Conservation (phyloP, 2,329 filamentous ascomycete species). For the Colletotrichum gloeosporioides region DNA sequence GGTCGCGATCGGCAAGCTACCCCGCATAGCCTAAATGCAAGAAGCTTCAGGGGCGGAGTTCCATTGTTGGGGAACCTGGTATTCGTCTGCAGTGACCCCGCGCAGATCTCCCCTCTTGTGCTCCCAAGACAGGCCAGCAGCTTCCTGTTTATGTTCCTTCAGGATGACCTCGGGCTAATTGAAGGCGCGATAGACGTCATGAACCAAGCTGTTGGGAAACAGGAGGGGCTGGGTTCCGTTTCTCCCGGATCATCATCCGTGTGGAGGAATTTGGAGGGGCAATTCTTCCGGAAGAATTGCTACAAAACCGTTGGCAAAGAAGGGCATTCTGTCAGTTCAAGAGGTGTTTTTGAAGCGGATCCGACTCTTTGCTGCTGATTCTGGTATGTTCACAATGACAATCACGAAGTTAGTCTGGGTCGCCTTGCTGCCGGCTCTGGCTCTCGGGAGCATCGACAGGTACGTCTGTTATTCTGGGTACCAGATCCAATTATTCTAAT, state of each 20-base stretch:
- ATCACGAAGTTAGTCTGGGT: neutral
- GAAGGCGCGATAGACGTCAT: neutral
- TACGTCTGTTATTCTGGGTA: neutral
- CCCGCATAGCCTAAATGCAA: slow-evolving; percentile 1
- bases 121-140: neutral
- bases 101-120: neutral
- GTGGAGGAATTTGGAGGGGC: slow-evolving; percentile 1
- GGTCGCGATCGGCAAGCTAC: neutral
- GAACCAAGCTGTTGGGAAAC: neutral
- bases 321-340: no score
- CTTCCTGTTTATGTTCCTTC: neutral
- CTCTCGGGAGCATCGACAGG: neutral
- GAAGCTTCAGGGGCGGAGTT: neutral
- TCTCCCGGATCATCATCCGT: neutral
- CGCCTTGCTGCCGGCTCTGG: neutral
- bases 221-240: neutral
- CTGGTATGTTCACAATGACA: neutral
- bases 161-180: neutral
- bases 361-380: neutral
- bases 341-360: neutral
- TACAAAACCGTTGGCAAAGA: neutral
- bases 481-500: neutral
- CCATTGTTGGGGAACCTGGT: neutral
- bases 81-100: neutral
- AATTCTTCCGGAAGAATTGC: slow-evolving; percentile 10